A percentile compares a stretch with the other conserved stretches of the same genome.
phyloP scores from a whole-genome alignment of 331 rosid species.

The Acacia pycnantha region DNA sequence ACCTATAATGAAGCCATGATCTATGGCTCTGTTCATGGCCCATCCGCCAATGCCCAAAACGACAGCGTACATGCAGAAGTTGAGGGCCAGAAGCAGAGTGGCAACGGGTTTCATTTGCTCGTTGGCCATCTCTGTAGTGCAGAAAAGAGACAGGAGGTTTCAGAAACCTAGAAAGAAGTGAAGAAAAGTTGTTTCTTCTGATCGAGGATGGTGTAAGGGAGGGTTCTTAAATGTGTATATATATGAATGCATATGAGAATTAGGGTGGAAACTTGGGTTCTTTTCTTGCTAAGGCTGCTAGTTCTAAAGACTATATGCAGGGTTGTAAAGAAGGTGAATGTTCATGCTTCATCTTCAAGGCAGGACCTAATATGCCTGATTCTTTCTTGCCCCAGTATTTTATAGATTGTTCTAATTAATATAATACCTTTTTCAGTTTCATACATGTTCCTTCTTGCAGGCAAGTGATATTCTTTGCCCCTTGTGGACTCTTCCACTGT shows the following conservation, averaged over 20 bases:
- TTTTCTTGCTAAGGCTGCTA: constrained; percentile 79
- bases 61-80: constrained; percentile 88
- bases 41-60: constrained; percentile 86
- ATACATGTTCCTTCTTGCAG: constrained; percentile 31
- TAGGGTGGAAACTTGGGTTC: constrained; percentile 50
- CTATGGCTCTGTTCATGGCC: constrained; percentile 92
- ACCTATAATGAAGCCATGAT: constrained; percentile 90
- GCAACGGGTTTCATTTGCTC: constrained; percentile 65
- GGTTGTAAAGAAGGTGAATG: constrained; percentile 64
- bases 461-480: constrained; percentile 65
- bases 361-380: constrained; percentile 49
- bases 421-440: constrained; percentile 40
- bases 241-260: constrained; percentile 5
- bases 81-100: constrained; percentile 68
- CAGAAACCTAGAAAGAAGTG: not conserved
- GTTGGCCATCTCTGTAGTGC: constrained; percentile 51
- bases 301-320: constrained; percentile 36
- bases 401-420: constrained; percentile 29
- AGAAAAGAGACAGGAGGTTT: constrained; percentile 3
- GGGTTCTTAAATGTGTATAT: constrained; percentile 20
- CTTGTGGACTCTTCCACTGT: constrained; percentile 28
- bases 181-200: constrained; percentile 1
- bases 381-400: constrained; percentile 63
- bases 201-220: constrained; percentile 24
- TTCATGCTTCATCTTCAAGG: constrained; percentile 73